Evolutionary conservation across 306 rosid species (phyloP), one percentile per base, ranked within the genome.

Genomic region (Canavalia ensiformis): DNA sequence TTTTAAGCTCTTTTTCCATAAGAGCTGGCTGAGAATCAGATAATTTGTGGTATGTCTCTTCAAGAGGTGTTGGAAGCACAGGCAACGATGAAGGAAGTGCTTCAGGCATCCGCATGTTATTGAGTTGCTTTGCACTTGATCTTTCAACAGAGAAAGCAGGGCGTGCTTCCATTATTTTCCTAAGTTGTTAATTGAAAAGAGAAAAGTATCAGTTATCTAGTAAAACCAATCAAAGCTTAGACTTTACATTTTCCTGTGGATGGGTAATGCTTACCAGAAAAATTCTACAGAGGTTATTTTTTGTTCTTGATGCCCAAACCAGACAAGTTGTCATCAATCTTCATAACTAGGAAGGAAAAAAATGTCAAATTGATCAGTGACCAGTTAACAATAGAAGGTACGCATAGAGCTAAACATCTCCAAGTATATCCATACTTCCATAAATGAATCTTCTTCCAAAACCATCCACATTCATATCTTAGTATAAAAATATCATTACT

Each of bases 101-200:
- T 80, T 88, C 92, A 58, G 97, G 76, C 71, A 87, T 88, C 71
- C 93, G 98, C 85, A 90, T 85, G 85, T 74, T 85, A 74, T 71
- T 88, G 79, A 85, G 87, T 84, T 91, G 90, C 79, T 87, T 88
- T 65, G 90, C 82, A 84, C 87, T 88, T 72, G 97, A 86, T 84
- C 93, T 88, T 72, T 79, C 87, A 81, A 92, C 47, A 28, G 97
- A 83, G 58, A 88, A 77, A 71, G 91, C 87, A 85, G 91, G 88
- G 47, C 89, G 94, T 50, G 94, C 99, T 88, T 91, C 96, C 97
- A 95, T 88, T 72, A 72, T 85, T 80, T 80, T 79, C 88, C 97
- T 88, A 67, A 62, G 46, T 87, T 42, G 47, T 86, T 68, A 49
- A 54, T 70, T 84, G 64, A 85, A 87, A 62, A 65, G 46, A 52